Conservation (phyloP, 2,329 filamentous ascomycete species). For the Rhinocladiella similis region DNA sequence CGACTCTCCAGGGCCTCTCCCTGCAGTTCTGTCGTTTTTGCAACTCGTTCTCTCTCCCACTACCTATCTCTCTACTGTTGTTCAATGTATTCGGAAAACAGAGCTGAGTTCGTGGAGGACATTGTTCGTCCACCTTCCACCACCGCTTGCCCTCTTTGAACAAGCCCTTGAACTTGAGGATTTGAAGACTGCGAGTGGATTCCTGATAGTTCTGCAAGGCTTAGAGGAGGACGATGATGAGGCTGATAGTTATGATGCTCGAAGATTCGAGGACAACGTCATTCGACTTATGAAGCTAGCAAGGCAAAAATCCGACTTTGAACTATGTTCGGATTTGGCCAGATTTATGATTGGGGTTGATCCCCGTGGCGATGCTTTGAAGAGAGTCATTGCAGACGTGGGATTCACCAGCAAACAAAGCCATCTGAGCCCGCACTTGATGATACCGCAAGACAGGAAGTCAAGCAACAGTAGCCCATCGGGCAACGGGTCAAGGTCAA, state of each 20-base stretch:
- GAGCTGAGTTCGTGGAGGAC: constrained; percentile 94
- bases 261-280: constrained; percentile 51
- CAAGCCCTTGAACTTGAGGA: constrained; percentile 81
- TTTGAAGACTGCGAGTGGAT: constrained; percentile 92
- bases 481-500: constrained; percentile 5
- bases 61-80: constrained; percentile 87
- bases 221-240: constrained; percentile 56
- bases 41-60: constrained; percentile 68
- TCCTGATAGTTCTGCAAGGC: constrained; percentile 91
- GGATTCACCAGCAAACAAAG: constrained; percentile 33
- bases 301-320: constrained; percentile 86
- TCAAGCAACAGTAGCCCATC: background rate
- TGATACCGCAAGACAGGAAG: background rate
- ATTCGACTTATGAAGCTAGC: constrained; percentile 79
- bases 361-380: constrained; percentile 75
- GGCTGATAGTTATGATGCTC: constrained; percentile 27
- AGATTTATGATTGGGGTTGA: constrained; percentile 94
- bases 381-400: constrained; percentile 41
- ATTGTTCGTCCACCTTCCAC: constrained; percentile 85
- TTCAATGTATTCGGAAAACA: constrained; percentile 96
- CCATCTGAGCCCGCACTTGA: constrained; percentile 11
- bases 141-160: constrained; percentile 89
- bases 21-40: constrained; percentile 60
- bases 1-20: constrained; percentile 37
- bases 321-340: constrained; percentile 90